Percentiles rank a stretch among this genome's conserved stretches.
Conservation (phyloP, 208 protist genomes). For the Leishmania tropica region DNA sequence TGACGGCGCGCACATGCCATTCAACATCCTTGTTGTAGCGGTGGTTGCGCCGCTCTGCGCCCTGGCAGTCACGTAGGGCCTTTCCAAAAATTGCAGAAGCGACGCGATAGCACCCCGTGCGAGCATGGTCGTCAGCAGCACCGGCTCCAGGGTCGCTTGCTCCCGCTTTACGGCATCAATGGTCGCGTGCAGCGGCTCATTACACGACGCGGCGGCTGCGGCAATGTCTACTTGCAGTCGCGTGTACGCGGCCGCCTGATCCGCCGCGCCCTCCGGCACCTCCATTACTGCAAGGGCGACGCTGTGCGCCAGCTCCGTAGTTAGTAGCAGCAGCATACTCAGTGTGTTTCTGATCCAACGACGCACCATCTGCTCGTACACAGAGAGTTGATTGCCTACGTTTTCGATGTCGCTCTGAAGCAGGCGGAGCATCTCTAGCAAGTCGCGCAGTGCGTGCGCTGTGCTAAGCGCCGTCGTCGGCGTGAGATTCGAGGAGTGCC, state of each 20-base stretch:
- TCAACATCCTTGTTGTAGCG: background rate
- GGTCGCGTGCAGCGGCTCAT: constrained; percentile 15
- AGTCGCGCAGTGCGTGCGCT: constrained; percentile 22
- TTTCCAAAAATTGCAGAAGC: constrained; percentile 18
- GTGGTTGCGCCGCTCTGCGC: background rate
- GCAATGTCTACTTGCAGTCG: constrained; percentile 12
- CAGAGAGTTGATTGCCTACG: constrained; percentile 28
- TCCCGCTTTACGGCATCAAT: constrained; percentile 13
- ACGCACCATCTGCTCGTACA: constrained; percentile 28
- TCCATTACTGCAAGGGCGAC: constrained; percentile 9
- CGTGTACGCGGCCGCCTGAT: constrained; percentile 3
- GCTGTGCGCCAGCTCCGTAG: constrained; percentile 15
- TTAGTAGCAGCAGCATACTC: constrained; percentile 21
- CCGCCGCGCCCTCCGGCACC: background rate
- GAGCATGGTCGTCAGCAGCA: constrained; percentile 36
- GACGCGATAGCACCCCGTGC: constrained; percentile 20
- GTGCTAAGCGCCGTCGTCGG: constrained; percentile 1
- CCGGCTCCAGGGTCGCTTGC: constrained; percentile 26
- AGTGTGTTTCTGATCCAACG: constrained; percentile 23
- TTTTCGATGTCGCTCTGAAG: constrained; percentile 43
- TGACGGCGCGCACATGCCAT: background rate
- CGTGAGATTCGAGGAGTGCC: constrained; percentile 10
- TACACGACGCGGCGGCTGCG: background rate
- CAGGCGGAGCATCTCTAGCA: constrained; percentile 38
- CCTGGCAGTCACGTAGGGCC: background rate